These are phyloP conservation scores for Fusarium denticulatum DNA, from an alignment of 2,329 filamentous ascomycete genomes.

Conservation along the genomic window DNA sequence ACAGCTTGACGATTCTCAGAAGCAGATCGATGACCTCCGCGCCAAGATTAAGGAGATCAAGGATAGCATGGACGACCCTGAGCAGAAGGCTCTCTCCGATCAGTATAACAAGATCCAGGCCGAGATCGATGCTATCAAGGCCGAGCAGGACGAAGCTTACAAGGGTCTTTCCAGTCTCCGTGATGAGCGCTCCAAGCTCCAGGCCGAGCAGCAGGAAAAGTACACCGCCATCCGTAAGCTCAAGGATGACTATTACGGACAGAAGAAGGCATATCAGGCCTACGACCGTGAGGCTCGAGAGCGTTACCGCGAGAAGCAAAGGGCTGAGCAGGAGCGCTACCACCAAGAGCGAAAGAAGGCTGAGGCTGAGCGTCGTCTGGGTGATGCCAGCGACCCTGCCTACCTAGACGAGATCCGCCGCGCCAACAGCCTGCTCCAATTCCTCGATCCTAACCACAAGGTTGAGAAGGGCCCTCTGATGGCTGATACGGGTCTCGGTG, in stretches of 20 bases:
- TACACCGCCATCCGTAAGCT: slow-evolving; percentile 83
- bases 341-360: slow-evolving; percentile 79
- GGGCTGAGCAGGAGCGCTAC: slow-evolving; percentile 80
- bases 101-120: slow-evolving; percentile 85
- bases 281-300: slow-evolving; percentile 87
- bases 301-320: slow-evolving; percentile 78
- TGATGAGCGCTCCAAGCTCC: slow-evolving; percentile 85
- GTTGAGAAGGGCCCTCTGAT: slow-evolving; percentile 73
- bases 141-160: slow-evolving; percentile 89
- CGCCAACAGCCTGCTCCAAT: slow-evolving; percentile 86
- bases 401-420: slow-evolving; percentile 93
- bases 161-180: slow-evolving; percentile 86
- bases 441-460: slow-evolving; percentile 82
- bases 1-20: slow-evolving; percentile 84
- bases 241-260: slow-evolving; percentile 88
- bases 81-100: slow-evolving; percentile 87
- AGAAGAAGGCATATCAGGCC: slow-evolving; percentile 82
- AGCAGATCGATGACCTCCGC: slow-evolving; percentile 88
- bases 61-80: slow-evolving; percentile 90
- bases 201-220: slow-evolving; percentile 87
- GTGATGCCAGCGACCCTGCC: slow-evolving; percentile 84
- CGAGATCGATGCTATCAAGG: slow-evolving; percentile 90
- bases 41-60: slow-evolving; percentile 88
- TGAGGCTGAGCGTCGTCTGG: slow-evolving; percentile 78
- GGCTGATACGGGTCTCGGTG: slow-evolving; percentile 78